phyloP scores from a whole-genome alignment of 2,329 filamentous ascomycete species.

The Talaromyces sp. region DNA sequence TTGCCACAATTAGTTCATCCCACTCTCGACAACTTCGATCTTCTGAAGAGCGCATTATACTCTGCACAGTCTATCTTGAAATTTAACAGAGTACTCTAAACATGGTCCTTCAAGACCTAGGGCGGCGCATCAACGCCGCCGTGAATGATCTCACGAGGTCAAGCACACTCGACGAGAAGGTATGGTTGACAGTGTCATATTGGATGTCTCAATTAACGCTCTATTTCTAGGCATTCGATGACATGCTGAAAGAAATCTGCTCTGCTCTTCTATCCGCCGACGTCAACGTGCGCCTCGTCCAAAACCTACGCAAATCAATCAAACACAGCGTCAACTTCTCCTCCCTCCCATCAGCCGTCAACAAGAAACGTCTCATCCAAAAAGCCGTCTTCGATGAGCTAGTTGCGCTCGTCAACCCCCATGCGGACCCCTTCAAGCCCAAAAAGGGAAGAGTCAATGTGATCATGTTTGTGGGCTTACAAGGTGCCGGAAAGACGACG shows the following conservation, averaged over 20 bases:
- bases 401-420: conserved; percentile 90
- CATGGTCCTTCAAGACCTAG: conserved; percentile 99
- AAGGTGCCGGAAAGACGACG: conserved; percentile 96
- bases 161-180: conserved; percentile 94
- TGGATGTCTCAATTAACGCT: conserved; percentile 9
- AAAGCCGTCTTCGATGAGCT: conserved; percentile 97
- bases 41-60: background rate
- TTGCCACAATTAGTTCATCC: conserved; percentile 17
- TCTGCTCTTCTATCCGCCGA: conserved; percentile 93
- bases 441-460: conserved; percentile 96
- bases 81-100: background rate
- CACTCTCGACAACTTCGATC: conserved; percentile 1
- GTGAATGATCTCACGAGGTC: conserved; percentile 90
- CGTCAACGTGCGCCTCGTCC: conserved; percentile 92
- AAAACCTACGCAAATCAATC: conserved; percentile 88
- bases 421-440: conserved; percentile 91
- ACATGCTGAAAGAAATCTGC: conserved; percentile 98
- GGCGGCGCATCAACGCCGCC: conserved; percentile 95
- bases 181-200: conserved; percentile 28
- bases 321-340: conserved; percentile 90
- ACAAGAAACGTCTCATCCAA: conserved; percentile 98
- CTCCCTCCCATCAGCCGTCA: conserved; percentile 82
- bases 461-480: conserved; percentile 98
- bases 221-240: conserved; percentile 73
- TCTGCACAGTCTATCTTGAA: background rate